A percentile compares a stretch with the other conserved stretches of the same genome.
Conservation (phyloP, 805 yeast species). For the Lipomyces kockii region DNA sequence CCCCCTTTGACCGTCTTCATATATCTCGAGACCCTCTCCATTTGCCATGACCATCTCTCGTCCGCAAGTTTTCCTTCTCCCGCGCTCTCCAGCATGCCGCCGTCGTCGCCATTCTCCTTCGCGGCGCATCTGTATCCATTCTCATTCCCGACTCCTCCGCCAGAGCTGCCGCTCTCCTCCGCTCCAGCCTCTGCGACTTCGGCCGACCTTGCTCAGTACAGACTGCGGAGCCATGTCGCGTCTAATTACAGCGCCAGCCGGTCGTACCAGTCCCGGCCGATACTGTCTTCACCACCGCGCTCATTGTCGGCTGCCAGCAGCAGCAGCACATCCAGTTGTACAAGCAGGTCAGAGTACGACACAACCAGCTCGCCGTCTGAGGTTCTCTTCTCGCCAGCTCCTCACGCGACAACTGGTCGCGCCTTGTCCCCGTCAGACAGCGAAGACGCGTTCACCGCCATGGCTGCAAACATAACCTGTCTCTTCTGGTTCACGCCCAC, state of each 20-base stretch:
- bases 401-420: conserved; percentile 10
- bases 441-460: conserved; percentile 21
- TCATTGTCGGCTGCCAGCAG: not conserved
- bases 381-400: conserved; percentile 6
- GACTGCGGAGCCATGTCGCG: not conserved
- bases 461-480: conserved; percentile 43
- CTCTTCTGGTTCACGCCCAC: conserved; percentile 43
- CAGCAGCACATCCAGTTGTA: no score
- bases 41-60: not conserved
- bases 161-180: conserved; percentile 10
- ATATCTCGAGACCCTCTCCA: not conserved
- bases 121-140: conserved; percentile 2
- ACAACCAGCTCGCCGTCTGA: not conserved
- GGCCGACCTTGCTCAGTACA: conserved; percentile 3
- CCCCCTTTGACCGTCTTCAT: not conserved
- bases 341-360: not conserved
- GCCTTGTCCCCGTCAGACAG: conserved; percentile 5
- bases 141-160: conserved; percentile 25
- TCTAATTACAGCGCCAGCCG: not conserved
- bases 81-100: not conserved
- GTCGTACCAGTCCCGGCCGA: not conserved
- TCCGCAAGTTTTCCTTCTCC: not conserved
- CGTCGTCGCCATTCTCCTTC: conserved; percentile 8
- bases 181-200: no score
- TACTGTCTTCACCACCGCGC: conserved; percentile 13